Evolutionary conservation across 1,284 basidiomycete genomes (phyloP), one percentile per base, ranked within the genome.

Genomic region (Chalciporus sp.): DNA sequence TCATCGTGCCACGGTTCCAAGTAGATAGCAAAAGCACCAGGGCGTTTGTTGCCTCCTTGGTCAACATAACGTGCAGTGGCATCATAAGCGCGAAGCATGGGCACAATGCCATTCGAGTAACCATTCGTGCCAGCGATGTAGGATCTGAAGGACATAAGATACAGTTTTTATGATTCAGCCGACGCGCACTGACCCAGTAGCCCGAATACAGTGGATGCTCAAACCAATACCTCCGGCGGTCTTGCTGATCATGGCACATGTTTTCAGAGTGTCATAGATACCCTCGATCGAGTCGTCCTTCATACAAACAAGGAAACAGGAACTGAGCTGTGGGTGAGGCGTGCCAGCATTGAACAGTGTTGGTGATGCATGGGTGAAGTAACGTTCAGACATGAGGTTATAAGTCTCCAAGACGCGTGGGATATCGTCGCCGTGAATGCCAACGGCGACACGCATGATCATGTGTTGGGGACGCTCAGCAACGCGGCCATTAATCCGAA

Each of bases 301-400:
- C 95, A 99, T 98, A 67, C 88, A 89, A 51, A 99, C 91, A 51
- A 99, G 85, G 85, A 99, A 99, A 78, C 96, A 99, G 6, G 95
- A 98, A 61, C 92, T 94, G 58, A 99, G 83, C 72, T 99, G 97
- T 35, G 95, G 86, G 70, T 94, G 80, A 20, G 96, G 96, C 14
- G 96, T 99, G 49, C 97, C 97, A 49, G 97, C 94, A 72, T 98
- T 99, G 86, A 99, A 99, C 42, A 99, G 84, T 11, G 97, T 99
- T 4, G 97, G 97, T 12, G 95, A 97, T 2, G 95, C 97, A 70
- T 99, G 96, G 1, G 95, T 99, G 74, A 99, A 99, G 79, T 90
- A 95, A 20, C 92, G 87, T 75, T 98, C 92, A 27, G 92, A 96
- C 94, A 98, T 97, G 64, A 96, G 81, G 65, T 92, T 89, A 72